A percentile compares a stretch with the other conserved stretches of the same genome.
Conservation (phyloP, 1,284 basidiomycete genomes). For the Moesziomyces globuligerus region DNA sequence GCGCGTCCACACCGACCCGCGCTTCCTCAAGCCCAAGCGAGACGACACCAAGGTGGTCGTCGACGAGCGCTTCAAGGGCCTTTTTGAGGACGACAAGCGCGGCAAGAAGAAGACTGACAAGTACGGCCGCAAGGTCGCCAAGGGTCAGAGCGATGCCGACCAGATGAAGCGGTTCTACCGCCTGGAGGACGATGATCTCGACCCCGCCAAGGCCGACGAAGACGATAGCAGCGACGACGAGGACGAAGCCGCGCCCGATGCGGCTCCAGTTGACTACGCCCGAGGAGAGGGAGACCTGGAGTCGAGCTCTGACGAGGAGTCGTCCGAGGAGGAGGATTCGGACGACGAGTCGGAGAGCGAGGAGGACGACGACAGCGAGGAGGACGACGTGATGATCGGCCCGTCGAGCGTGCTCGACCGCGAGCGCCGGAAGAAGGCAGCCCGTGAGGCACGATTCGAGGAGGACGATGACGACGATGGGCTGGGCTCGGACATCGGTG, state of each 20-base stretch:
- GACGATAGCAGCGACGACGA: conserved; percentile 38
- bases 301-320: conserved; percentile 56
- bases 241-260: conserved; percentile 6
- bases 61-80: conserved; percentile 88
- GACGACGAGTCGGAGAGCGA: conserved; percentile 71
- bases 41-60: conserved; percentile 84
- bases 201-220: conserved; percentile 67
- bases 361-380: conserved; percentile 69
- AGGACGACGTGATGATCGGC: conserved; percentile 56
- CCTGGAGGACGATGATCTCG: conserved; percentile 68
- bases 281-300: conserved; percentile 73
- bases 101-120: conserved; percentile 78
- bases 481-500: conserved; percentile 51
- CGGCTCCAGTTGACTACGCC: conserved; percentile 78
- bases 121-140: conserved; percentile 79
- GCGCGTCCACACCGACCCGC: conserved; percentile 86
- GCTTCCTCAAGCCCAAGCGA: conserved; percentile 86
- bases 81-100: conserved; percentile 42
- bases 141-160: conserved; percentile 44
- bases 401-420: conserved; percentile 41
- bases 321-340: conserved; percentile 32
- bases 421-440: conserved; percentile 34
- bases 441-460: conserved; percentile 13
- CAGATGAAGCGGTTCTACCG: conserved; percentile 60
- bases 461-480: conserved; percentile 48